Evolutionary conservation across 2,329 filamentous ascomycete species (phyloP).

Genomic region (Arthrobotrys sphaeroides): DNA sequence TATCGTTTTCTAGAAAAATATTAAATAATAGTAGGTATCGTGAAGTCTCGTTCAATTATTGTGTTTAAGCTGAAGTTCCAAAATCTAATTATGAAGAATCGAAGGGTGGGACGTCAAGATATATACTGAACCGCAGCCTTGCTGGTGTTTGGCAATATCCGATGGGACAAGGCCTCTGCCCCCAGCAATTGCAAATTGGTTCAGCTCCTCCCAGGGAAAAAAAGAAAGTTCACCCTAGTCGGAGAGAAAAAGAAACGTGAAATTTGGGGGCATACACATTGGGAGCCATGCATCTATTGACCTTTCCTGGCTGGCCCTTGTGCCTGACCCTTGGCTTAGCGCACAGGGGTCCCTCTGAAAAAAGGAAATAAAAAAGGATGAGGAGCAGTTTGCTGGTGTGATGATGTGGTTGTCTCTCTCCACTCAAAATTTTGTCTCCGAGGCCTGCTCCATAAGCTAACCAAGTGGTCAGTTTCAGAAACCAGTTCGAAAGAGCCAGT

Average conservation of each 20-base stretch:
- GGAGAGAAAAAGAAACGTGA: constrained; percentile 43
- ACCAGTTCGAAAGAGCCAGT: constrained; percentile 13
- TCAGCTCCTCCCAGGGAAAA: constrained; percentile 52
- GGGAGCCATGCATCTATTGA: constrained; percentile 47
- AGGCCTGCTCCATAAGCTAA: constrained; percentile 38
- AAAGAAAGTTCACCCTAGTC: constrained; percentile 20
- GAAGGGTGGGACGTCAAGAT: constrained; percentile 54
- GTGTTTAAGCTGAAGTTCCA: constrained; percentile 40
- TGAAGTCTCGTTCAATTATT: constrained; percentile 43
- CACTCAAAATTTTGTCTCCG: constrained; percentile 48
- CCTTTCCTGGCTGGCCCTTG: constrained; percentile 47
- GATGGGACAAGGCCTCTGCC: constrained; percentile 45
- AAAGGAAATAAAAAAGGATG: constrained; percentile 36
- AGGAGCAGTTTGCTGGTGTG: constrained; percentile 39
- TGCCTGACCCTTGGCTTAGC: constrained; percentile 48
- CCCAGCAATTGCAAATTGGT: constrained; percentile 52
- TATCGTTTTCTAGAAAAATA: constrained; percentile 17
- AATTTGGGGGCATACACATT: constrained; percentile 50
- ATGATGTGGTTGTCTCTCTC: constrained; percentile 52
- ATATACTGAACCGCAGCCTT: constrained; percentile 32
- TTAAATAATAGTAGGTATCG: constrained; percentile 39
- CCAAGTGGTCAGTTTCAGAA: constrained; percentile 50
- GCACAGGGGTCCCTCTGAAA: constrained; percentile 35
- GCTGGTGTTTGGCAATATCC: constrained; percentile 49
- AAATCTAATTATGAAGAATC: constrained; percentile 38